These are phyloP conservation scores for Saussurea involucrata DNA, from an alignment of 129 eudicot genomes.

Conservation along the genomic window DNA sequence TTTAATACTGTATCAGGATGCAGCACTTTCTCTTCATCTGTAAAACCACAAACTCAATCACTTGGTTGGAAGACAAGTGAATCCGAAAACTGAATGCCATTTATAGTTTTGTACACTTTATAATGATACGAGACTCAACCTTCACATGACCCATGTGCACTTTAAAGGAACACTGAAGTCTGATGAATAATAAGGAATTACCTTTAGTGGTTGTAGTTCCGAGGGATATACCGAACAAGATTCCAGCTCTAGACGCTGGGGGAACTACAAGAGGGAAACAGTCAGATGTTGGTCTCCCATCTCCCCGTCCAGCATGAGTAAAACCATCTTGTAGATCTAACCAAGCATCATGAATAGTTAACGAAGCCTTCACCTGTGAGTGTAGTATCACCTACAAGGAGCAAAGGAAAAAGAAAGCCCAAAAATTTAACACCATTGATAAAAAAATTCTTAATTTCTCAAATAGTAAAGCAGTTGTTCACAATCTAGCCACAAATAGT, in stretches of 20 bases:
- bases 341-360: constrained; percentile 92
- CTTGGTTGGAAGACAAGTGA: neutral
- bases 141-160: neutral
- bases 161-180: too few species aligned
- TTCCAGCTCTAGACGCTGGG: constrained; percentile 71
- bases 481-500: neutral
- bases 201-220: constrained; percentile 38
- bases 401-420: neutral
- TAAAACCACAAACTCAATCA: constrained; percentile 12
- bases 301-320: constrained; percentile 60
- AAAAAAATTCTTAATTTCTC: neutral
- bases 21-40: constrained; percentile 54
- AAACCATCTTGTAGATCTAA: constrained; percentile 94
- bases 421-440: neutral
- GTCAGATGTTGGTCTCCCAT: constrained; percentile 68
- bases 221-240: constrained; percentile 63
- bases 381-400: constrained; percentile 64
- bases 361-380: constrained; percentile 90
- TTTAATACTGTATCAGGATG: constrained; percentile 64
- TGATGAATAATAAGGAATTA: constrained; percentile 14
- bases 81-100: constrained; percentile 7
- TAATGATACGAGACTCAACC: neutral
- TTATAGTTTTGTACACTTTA: neutral
- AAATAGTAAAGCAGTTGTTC: neutral
- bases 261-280: constrained; percentile 79